Base-by-base conservation (phyloP, 345 rosid genomes). In the Heritiera littoralis region DNA sequence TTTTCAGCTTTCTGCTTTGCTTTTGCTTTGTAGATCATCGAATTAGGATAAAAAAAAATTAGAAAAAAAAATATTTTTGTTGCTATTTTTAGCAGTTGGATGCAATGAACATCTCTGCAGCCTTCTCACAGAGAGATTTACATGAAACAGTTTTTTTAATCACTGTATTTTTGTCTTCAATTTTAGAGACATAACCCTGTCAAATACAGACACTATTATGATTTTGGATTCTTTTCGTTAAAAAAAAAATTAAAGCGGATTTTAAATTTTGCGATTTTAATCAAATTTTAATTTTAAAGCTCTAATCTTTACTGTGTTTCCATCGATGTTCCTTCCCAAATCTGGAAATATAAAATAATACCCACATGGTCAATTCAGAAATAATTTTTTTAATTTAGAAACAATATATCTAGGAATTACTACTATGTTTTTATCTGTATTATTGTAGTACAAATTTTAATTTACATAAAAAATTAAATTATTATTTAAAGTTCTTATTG, bases 111-210 rank as follows among this genome's bases (percentile, higher is more conserved):
- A 72, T 71, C 72, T 14, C 48, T 48, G 67, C 23, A 9, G 52
- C 45, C 51, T 52, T 65, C 40, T 43, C 9, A 9, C 49, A 20
- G 73, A 66, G 71, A 80, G 81, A 67, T 77, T 77, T 77, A 54
- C 15, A 65, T 49, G 65, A 55, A 20, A 35, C 70, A 45, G 68
- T 59, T 51, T n/a, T 52, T 54, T 9, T 49, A 6, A 77, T 68
- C 66, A 58, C 66, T 73, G 52, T 17, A 35, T 48, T 17, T 10
- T 7, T 75, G 89, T 88, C 84, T 54, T 64, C 52, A 58, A 76
- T 46, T 66, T 75, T 81, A 72, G 81, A 83, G 86, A 86, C 83
- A 84, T 51, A 56, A 81, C 79, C 81, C 90, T 85, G 86, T 64
- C 80, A 65, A 78, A 81, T 71, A 66, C 76, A 74, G 83, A 76